Evolutionary conservation across 225 moss, liverwort and hornwort species (phyloP), one percentile per base, ranked within the genome.

Genomic region (Sphagnum contortum): DNA sequence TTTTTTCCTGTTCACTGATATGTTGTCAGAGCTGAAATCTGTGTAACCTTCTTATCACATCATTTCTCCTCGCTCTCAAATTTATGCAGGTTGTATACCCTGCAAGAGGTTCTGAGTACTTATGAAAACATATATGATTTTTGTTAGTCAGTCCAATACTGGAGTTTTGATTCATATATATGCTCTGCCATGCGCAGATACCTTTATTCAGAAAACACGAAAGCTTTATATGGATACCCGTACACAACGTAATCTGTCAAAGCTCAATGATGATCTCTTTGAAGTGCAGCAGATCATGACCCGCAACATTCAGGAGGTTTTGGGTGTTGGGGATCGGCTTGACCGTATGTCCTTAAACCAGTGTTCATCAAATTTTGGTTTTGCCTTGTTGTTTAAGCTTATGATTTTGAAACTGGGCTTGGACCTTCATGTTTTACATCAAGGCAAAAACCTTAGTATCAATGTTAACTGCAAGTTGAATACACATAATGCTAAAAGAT

Each of bases 221-320:
- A 87, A 87, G 80, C 83, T 83, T 59, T 87, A 87, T 70, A 75
- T 80, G 73, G 87, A 87, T 62, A 87, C 87, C 6, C 78, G 87
- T 57, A 87, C 87, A 59, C 87, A 87, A 72, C 77, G 87, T 67
- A 87, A 87, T 67, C 70, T 87, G 55, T 80, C 87, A 8, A 87
- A 87, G 76, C 87, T 87, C 49, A 87, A 87, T 72, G 87, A 87
- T 44, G 87, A 87, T 71, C 67, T 87, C 55, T 75, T 68, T 59
- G 87, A 87, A 75, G 87, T 87, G 55, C 83, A 83, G 5, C 87
- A 87, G 74, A 83, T 87, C 64, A 87, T 87, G 87, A 87, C 87
- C 67, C 82, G 87, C 58, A 87, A 87, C 64, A 87, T 87, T 66
- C 87, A 87, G 68, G 83, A 87, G 68, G 87, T 87, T 70, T 76